Percentiles rank a stretch among this genome's conserved stretches.
Evolutionary conservation across 768 basidiomycete genomes (phyloP).

Genomic region (Leccinum variicolor): DNA sequence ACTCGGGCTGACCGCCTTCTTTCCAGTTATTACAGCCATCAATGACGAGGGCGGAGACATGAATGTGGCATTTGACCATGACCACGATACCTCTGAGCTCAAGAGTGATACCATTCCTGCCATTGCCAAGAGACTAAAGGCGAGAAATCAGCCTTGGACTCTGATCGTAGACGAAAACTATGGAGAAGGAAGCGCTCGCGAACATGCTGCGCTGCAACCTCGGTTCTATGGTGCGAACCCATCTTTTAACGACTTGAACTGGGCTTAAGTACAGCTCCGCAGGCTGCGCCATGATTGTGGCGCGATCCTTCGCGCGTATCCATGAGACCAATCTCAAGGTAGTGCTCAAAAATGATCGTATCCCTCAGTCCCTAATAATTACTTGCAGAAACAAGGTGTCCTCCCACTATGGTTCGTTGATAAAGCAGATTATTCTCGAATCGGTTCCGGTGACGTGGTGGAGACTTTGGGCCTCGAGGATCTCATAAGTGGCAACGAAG

Average conservation of each 20-base stretch:
- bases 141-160: constrained; percentile 84
- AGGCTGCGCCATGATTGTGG: constrained; percentile 87
- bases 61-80: constrained; percentile 85
- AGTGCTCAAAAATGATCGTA: constrained; percentile 9
- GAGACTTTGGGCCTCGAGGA: constrained; percentile 81
- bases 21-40: constrained; percentile 83
- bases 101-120: constrained; percentile 81
- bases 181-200: constrained; percentile 96
- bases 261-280: neutral
- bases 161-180: constrained; percentile 95
- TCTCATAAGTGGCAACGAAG: constrained; percentile 46
- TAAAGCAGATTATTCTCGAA: constrained; percentile 79
- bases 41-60: constrained; percentile 95
- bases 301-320: constrained; percentile 94
- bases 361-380: constrained; percentile 2
- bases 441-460: constrained; percentile 77
- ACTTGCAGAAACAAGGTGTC: constrained; percentile 88
- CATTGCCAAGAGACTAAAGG: constrained; percentile 86
- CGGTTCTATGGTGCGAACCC: constrained; percentile 73
- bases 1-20: constrained; percentile 3
- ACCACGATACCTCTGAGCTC: constrained; percentile 41
- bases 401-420: constrained; percentile 93
- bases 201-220: constrained; percentile 96
- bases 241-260: neutral
- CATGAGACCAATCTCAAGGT: constrained; percentile 98